A percentile compares a stretch with the other conserved stretches of the same genome.
phyloP scores from a whole-genome alignment of 441 rosid species.

The Populus hybrid region DNA sequence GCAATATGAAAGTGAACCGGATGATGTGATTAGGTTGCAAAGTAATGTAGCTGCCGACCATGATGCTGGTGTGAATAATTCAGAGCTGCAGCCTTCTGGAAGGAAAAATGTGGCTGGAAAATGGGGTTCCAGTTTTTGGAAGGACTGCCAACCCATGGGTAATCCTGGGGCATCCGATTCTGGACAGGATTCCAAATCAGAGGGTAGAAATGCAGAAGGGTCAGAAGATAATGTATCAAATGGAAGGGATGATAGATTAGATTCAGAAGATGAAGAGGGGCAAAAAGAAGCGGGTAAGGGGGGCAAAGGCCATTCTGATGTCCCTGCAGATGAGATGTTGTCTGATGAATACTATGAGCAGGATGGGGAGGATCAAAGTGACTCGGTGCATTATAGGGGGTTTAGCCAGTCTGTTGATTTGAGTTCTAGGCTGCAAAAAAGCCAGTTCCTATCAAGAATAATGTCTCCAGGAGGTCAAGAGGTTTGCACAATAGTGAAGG shows the following conservation, averaged over 20 bases:
- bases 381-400: slow-evolving; percentile 61
- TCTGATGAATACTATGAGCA: slow-evolving; percentile 99
- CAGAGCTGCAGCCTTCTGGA: slow-evolving; percentile 57
- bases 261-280: slow-evolving; percentile 69
- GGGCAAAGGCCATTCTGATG: slow-evolving; percentile 70
- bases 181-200: slow-evolving; percentile 68
- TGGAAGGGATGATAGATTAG: slow-evolving; percentile 48
- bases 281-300: slow-evolving; percentile 47
- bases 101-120: slow-evolving; percentile 68
- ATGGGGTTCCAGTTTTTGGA: slow-evolving; percentile 99
- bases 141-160: slow-evolving; percentile 89
- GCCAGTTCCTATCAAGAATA: slow-evolving; percentile 35
- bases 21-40: slow-evolving; percentile 45
- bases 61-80: slow-evolving; percentile 38
- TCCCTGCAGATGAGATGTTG: slow-evolving; percentile 97
- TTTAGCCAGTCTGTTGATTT: slow-evolving; percentile 48
- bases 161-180: slow-evolving; percentile 62
- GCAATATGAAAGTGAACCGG: slow-evolving; percentile 69
- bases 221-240: slow-evolving; percentile 58
- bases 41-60: slow-evolving; percentile 34
- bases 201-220: slow-evolving; percentile 44
- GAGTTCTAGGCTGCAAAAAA: slow-evolving; percentile 50
- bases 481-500: slow-evolving; percentile 33
- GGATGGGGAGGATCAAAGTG: slow-evolving; percentile 94
- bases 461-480: slow-evolving; percentile 58